Base-by-base conservation (phyloP, 768 basidiomycete genomes). In the Hysterangium stoloniferum region DNA sequence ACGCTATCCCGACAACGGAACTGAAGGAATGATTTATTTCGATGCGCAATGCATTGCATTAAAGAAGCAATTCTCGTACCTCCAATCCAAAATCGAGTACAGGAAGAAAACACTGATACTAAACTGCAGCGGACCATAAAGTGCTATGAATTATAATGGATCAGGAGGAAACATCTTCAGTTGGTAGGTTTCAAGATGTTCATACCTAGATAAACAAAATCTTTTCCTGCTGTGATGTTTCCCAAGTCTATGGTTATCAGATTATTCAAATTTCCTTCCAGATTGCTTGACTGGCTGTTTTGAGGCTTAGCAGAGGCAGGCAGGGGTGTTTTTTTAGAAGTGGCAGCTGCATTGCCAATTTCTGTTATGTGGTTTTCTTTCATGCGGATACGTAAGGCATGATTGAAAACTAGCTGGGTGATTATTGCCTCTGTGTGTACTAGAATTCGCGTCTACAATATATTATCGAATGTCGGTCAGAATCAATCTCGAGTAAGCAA, bases 221-320 rank as follows among this genome's bases (percentile, higher is more conserved):
- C 65, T 20, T 66, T 44, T 46, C 62, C 68, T 19, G 66, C 62
- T 22, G 66, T 55, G 35, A 68, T 58, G 48, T 66, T 61, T 19
- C 65, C 66, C 13, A 71, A 60, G 53, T 71, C 70, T 6, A 64
- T 59, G 27, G 66, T 63, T 52, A 71, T 65, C 25, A 46, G 56
- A 22, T 68, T 69, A 48, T 66, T 69, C 59, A 71, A 67, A 48
- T 63, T 66, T 17, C 70, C 70, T 33, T 65, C 67, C 15, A 68
- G 43, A 34, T 62, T 59, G 9, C 20, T 29, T 45, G 17, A 19
- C 40, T 52, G 64, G 33, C 59, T 12, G n/a, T 25, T 13, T 41
- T 27, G 28, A n/a, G 13, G 40, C 29, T 13, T 24, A 31, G 20
- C 28, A 22, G 35, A 6, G 38, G 11, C 45, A n/a, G 12, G 27